Base-by-base conservation (phyloP, 192 early-diverging fungal genomes). In the Coemansia reversa region DNA sequence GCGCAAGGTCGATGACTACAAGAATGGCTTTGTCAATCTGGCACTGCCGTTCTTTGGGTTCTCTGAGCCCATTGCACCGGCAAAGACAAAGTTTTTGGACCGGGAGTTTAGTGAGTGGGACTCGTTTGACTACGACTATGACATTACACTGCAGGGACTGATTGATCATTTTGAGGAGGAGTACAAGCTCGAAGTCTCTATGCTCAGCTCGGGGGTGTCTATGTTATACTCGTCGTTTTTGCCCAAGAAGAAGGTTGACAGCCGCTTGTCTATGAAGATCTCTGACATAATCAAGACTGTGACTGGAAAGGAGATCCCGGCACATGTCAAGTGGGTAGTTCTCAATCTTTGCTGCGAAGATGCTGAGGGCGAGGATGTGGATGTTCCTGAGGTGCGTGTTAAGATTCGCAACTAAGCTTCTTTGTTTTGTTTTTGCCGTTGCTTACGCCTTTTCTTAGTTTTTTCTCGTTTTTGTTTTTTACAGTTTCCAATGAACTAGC, bases 41-140 rank as follows among this genome's bases (percentile, higher is more conserved):
- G 96, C 97, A 1, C 74, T 99, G 59, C 96, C 97, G 23, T 98
- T 99, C 90, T 94, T 97, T 87, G 96, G 91, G 22, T 99, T 99
- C 77, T 99, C 97, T 22, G 97, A 99, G 72, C 97, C 97, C 11
- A 94, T 99, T 70, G 87, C 90, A 18, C 91, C 92, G 5, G 90
- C 83, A n/a, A 93, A 88, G 70, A 79, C 86, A 57, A 89, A 95
- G 85, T 98, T 96, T 81, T 81, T 93, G 70, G 94, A 91, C 60
- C 77, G 62, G 0, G 86, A 94, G 74, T 96, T 89, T 72, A 96
- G 88, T 29, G 83, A 97, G 20, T 99, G 97, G 97, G 97, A 99
- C 67, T 87, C 94, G 35, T 94, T 99, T 72, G 91, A 93, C 61
- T 84, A 96, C 42, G 66, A 88, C 48, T 80, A 82, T 7, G 92